These are phyloP conservation scores for Mucor plumbeus DNA, from an alignment of 371 early-diverging fungal species.

Conservation along the genomic window DNA sequence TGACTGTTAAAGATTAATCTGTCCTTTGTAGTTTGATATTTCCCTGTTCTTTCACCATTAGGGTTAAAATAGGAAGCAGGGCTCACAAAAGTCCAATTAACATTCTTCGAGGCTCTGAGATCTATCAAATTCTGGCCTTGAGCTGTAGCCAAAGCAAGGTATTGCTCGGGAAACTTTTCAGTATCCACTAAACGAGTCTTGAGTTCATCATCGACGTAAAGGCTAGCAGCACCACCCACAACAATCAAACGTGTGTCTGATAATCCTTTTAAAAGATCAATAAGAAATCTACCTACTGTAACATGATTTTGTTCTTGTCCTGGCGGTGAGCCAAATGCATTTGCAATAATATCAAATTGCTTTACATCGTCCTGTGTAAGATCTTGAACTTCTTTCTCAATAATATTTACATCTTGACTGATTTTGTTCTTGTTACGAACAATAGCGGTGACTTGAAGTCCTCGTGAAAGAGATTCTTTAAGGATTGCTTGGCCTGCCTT, in stretches of 20 bases:
- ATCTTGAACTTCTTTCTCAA: conserved; percentile 4
- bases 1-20: conserved; percentile 4
- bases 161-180: not conserved
- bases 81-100: conserved; percentile 8
- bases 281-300: not conserved
- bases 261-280: not conserved
- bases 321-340: conserved; percentile 6
- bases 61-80: conserved; percentile 4
- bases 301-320: conserved; percentile 2
- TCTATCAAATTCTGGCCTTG: not conserved
- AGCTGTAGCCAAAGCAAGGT: not conserved
- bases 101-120: not conserved
- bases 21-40: not conserved
- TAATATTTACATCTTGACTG: not conserved
- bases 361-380: conserved; percentile 5
- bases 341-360: conserved; percentile 8
- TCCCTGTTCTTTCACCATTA: conserved; percentile 8
- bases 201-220: conserved; percentile 4
- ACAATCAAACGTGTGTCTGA: conserved; percentile 10
- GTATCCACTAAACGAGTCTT: conserved; percentile 9
- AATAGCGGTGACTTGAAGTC: conserved; percentile 10
- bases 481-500: conserved; percentile 10
- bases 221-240: conserved; percentile 7
- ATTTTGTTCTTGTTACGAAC: conserved; percentile 11
- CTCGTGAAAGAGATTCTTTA: conserved; percentile 2